phyloP scores from a whole-genome alignment of 768 basidiomycete species.

The Tulasnella sp. region DNA sequence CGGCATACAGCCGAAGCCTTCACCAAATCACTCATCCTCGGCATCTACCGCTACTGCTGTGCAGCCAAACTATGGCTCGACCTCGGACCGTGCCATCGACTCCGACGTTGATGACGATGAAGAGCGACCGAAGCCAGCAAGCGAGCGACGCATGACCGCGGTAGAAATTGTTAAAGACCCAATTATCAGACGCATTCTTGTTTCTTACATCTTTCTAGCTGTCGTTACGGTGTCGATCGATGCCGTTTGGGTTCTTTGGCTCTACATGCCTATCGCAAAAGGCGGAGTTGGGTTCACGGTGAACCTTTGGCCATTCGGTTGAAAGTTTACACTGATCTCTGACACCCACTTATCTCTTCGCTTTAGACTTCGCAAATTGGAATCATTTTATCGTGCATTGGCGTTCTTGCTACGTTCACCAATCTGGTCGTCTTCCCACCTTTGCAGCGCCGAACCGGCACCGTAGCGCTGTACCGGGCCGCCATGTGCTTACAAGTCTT shows the following conservation, averaged over 20 bases:
- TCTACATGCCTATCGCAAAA: constrained; percentile 10
- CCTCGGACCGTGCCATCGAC: neutral
- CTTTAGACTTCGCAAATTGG: constrained; percentile 13
- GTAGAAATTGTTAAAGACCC: constrained; percentile 11
- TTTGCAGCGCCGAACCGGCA: constrained; percentile 8
- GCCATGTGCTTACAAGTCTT: constrained; percentile 3
- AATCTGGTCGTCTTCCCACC: constrained; percentile 13
- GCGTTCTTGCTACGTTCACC: constrained; percentile 11
- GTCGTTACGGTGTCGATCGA: constrained; percentile 15
- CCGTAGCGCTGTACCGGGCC: constrained; percentile 1
- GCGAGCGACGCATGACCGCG: neutral
- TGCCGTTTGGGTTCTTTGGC: constrained; percentile 15
- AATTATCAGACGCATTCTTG: constrained; percentile 5
- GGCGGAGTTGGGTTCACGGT: constrained; percentile 16
- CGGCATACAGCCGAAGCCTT: neutral
- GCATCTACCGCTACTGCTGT: neutral
- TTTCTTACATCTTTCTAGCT: constrained; percentile 13
- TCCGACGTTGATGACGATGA: no score
- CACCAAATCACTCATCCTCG: neutral
- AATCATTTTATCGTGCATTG: constrained; percentile 4
- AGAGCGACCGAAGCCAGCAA: no score
- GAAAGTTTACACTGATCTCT: neutral
- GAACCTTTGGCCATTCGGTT: neutral
- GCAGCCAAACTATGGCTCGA: neutral
- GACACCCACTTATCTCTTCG: neutral